Conservation (phyloP, 129 eudicot species). For the Smallanthus sonchifolius region DNA sequence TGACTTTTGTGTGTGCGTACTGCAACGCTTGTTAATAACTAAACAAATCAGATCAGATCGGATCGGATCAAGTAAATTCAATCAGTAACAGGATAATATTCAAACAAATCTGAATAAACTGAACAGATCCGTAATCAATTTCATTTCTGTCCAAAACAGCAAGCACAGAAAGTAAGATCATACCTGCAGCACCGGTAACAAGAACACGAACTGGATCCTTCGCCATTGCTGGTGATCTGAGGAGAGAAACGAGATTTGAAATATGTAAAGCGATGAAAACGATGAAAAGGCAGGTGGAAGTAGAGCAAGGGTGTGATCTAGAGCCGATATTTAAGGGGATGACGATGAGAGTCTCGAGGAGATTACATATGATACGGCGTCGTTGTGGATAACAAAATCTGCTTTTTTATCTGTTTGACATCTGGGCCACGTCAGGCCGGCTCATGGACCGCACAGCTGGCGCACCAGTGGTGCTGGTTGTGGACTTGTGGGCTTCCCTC, state of each 20-base stretch:
- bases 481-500: not conserved
- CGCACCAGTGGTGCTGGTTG: slow-evolving; percentile 4
- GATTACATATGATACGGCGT: slow-evolving; percentile 8
- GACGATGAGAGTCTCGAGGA: slow-evolving; percentile 18
- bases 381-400: slow-evolving; percentile 13
- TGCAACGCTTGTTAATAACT: no score
- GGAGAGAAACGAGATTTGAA: not conserved
- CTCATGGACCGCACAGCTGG: slow-evolving; percentile 31
- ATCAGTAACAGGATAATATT: not conserved
- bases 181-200: slow-evolving; percentile 97
- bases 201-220: slow-evolving; percentile 85
- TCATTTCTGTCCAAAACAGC: not conserved
- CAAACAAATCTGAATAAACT: not conserved
- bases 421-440: slow-evolving; percentile 30
- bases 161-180: not conserved
- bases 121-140: slow-evolving; percentile 13
- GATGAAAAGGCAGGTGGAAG: slow-evolving; percentile 17
- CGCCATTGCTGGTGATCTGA: slow-evolving; percentile 50
- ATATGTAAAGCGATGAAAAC: slow-evolving; percentile 16
- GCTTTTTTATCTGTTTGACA: slow-evolving; percentile 3
- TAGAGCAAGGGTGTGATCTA: not conserved
- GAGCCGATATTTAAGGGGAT: slow-evolving; percentile 25
- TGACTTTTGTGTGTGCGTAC: no score
- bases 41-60: not conserved
- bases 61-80: not conserved